Base-by-base conservation (phyloP, 2,329 filamentous ascomycete species). In the Aspergillus sp. region DNA sequence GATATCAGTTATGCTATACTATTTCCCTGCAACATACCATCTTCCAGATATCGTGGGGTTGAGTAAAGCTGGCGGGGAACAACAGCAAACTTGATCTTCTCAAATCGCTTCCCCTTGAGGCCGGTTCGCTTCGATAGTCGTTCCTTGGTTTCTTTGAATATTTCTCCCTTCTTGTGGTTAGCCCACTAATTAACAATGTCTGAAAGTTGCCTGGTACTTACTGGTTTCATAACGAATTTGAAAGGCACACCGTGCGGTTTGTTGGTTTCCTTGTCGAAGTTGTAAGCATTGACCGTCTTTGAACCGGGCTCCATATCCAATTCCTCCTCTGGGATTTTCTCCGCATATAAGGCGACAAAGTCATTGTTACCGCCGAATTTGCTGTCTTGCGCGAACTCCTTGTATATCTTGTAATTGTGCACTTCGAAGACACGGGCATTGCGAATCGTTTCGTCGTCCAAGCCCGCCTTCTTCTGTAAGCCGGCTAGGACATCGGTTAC, bases 41-140 rank as follows among this genome's bases (percentile, higher is more conserved):
- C 95, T 64, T 89, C 86, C 47, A 99, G 80, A 77, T 96, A 96
- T 58, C 86, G 83, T 24, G 92, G 89, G 69, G 89, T 91, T 39
- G 89, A 86, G 75, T 90, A 96, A 51, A 85, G 82, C 65, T 77
- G 66, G 71, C 89, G 82, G 72, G 87, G 81, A 51, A 97, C 84
- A 32, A 96, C 76, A 6, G 92, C 90, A 79, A 99, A 97, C 76
- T 96, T 97, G 75, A 99, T 95, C 81, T 98, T 98, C 75, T 99
- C 93, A 65, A 99, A 93, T 64, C 91, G 91, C 81, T 99, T 99
- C 74, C 95, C 96, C 76, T 97, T 97, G 77, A 99, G 88, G 24
- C 93, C 93, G 0, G 91, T 96, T 58, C 93, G 84, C 74, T 93
- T 93, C 66, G 95, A 93, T 4, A 99, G 80, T n/a, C 95, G 87